Percentiles rank a stretch among this genome's conserved stretches.
Evolutionary conservation across 306 rosid genomes (phyloP).

Genomic region (Vigna unguiculata): DNA sequence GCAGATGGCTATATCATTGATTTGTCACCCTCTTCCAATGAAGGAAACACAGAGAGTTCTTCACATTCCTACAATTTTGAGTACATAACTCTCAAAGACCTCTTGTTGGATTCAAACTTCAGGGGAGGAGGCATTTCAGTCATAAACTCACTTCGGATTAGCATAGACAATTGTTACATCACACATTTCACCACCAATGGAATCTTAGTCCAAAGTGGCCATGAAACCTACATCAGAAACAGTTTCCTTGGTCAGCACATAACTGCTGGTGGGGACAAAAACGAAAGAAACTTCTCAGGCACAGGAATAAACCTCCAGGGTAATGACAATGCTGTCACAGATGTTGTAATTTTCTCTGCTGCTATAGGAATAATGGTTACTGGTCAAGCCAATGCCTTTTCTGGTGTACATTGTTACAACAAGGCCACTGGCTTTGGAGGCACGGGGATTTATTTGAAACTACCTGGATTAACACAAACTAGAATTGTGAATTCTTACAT

Average conservation of each 20-base stretch:
- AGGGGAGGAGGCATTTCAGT: constrained; percentile 88
- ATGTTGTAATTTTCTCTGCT: constrained; percentile 89
- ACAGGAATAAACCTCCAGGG: constrained; percentile 74
- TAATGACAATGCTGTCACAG: constrained; percentile 84
- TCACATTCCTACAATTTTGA: constrained; percentile 77
- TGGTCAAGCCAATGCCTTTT: constrained; percentile 74
- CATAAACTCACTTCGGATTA: constrained; percentile 76
- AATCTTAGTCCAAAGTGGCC: constrained; percentile 74
- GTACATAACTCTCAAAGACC: constrained; percentile 72
- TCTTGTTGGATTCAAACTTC: constrained; percentile 77
- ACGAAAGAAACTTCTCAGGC: constrained; percentile 76
- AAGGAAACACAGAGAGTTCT: constrained; percentile 32
- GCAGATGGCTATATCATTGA: constrained; percentile 68
- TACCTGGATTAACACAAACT: constrained; percentile 80
- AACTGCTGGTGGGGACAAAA: constrained; percentile 74
- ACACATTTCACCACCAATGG: constrained; percentile 85
- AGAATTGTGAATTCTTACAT: constrained; percentile 84
- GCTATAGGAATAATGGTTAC: constrained; percentile 65
- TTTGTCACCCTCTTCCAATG: constrained; percentile 59
- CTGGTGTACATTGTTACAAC: constrained; percentile 92
- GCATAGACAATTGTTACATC: constrained; percentile 87
- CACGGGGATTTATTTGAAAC: constrained; percentile 70
- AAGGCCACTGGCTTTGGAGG: constrained; percentile 96
- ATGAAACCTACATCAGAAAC: constrained; percentile 85
- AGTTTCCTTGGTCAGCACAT: constrained; percentile 91